Evolutionary conservation across 768 basidiomycete species (phyloP), one percentile per base, ranked within the genome.

Genomic region (Amyloporia xantha): DNA sequence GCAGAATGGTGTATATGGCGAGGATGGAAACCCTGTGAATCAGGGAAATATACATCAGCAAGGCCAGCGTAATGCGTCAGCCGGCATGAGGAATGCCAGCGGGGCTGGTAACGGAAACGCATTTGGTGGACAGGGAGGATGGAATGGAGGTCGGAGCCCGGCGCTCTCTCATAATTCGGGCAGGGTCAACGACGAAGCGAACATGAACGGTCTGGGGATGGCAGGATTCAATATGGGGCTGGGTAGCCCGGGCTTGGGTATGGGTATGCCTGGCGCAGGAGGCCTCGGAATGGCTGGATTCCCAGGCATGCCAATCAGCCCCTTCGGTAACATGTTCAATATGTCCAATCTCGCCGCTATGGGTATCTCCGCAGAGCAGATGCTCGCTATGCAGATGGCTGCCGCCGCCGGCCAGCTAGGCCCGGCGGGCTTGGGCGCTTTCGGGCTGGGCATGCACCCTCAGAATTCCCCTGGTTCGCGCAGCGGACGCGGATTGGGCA

Each of bases 331-430:
- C 58, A 71, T 89, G 82, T 72, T 88, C 55, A 68, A 65, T 55
- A 57, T 77, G 59, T 67, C 67, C 44, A 75, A 76, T 36, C 66
- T 76, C 46, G 79, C 75, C 55, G 81, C 82, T 41, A 86, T 87
- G 84, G 84, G 84, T n/a, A 71, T 87, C 63, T 76, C 84, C 19
- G 86, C 91, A 19, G 87, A 92, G 68, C 90, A 92, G 70, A 84
- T 88, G n/a, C 86, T 90, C 49, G 88, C 91, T 71, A 86, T 91
- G 77, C 86, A 86, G 37, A 77, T 73, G 55, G 77, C 80, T 5
- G 75, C 78, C 19, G 80, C 83, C 57, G 78, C 80, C 21, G 66
- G 66, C 25, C 59, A 68, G 48, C 54, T 51, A n/a, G 51, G 50
- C 33, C n/a, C n/a, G n/a, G 78, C 80, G 23, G 66, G 66, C 25